Conservation (phyloP, 176 grass and related monocot genomes). For the Microstegium vimineum region DNA sequence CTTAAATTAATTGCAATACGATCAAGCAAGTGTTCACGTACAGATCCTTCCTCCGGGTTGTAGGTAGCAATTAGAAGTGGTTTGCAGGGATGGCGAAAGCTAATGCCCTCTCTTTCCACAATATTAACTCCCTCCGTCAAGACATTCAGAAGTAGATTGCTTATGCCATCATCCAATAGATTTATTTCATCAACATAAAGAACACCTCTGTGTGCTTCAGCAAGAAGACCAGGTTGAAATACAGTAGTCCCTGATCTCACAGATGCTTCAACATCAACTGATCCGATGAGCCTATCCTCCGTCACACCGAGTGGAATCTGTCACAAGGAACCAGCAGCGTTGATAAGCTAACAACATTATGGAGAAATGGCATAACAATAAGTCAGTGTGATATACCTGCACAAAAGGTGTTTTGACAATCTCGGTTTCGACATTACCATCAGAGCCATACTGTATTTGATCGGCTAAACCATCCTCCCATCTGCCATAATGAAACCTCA, state of each 20-base stretch:
- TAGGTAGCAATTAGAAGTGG: slow-evolving; percentile 94
- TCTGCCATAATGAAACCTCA: slow-evolving; percentile 41
- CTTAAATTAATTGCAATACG: slow-evolving; percentile 97
- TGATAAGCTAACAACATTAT: slow-evolving; percentile 6
- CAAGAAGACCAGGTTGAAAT: slow-evolving; percentile 93
- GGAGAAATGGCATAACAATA: background rate
- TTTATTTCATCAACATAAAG: slow-evolving; percentile 98
- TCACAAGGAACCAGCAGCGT: slow-evolving; percentile 17
- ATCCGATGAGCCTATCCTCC: slow-evolving; percentile 93
- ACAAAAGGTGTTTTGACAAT: slow-evolving; percentile 92
- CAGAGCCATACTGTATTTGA: slow-evolving; percentile 58
- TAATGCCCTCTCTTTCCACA: slow-evolving; percentile 93
- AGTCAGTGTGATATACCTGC: slow-evolving; percentile 47
- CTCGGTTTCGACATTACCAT: slow-evolving; percentile 75
- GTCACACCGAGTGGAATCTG: slow-evolving; percentile 96
- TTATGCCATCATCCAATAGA: slow-evolving; percentile 93
- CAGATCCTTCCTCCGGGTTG: slow-evolving; percentile 96
- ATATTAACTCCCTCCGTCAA: slow-evolving; percentile 89
- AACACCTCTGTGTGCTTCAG: slow-evolving; percentile 94
- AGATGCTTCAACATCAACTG: slow-evolving; percentile 92
- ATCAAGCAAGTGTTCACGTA: slow-evolving; percentile 96
- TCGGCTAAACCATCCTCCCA: slow-evolving; percentile 77
- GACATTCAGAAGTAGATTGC: slow-evolving; percentile 95
- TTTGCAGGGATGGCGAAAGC: slow-evolving; percentile 95
- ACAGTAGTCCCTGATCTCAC: slow-evolving; percentile 83